Evolutionary conservation across 2,329 filamentous ascomycete genomes (phyloP), one percentile per base, ranked within the genome.

Genomic region (Fusarium denticulatum): DNA sequence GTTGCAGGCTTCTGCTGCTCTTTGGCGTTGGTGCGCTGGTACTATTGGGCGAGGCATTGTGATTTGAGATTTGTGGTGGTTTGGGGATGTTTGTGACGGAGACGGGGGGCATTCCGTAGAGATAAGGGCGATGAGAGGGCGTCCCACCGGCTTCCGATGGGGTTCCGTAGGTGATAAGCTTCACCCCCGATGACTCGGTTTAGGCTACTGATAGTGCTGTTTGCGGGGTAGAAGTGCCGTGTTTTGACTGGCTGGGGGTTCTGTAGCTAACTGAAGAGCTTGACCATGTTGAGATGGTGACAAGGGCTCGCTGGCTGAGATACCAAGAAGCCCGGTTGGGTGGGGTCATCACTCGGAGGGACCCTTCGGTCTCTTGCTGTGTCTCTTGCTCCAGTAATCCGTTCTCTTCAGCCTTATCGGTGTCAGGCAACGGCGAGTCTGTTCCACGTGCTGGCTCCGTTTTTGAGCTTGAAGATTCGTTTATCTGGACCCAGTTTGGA

Each of bases 1-100:
- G 52, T 82, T 81, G 71, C 87, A 88, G 13, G 87, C 87, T 64
- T 86, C 84, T 28, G 82, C 83, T 22, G 85, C 85, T 45, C 87
- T 82, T 64, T 85, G 83, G 9, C 87, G 84, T 67, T 87, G 84
- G 53, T 84, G 83, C 4, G 85, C 85, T 24, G 81, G 82, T 28
- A 88, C 86, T 71, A 85, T 87, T 18, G 86, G 86, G 28, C 87
- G 86, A 65, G 86, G 86, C 87, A 89, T 89, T 42, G 30, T 60
- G 69, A 14, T 34, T 28, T 40, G 37, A 7, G 22, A 40, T n/a
- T 12, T 34, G 8, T 18, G 16, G 26, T 64, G 30, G 22, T 26
- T 28, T n/a, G 45, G n/a, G 18, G 37, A 28, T 26, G 34, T 59
- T 20, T 50, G 14, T 49, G 24, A 36, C 18, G 8, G 39, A 6